Base-by-base conservation (phyloP, 2,329 filamentous ascomycete species). In the Aspergillus udagawae region DNA sequence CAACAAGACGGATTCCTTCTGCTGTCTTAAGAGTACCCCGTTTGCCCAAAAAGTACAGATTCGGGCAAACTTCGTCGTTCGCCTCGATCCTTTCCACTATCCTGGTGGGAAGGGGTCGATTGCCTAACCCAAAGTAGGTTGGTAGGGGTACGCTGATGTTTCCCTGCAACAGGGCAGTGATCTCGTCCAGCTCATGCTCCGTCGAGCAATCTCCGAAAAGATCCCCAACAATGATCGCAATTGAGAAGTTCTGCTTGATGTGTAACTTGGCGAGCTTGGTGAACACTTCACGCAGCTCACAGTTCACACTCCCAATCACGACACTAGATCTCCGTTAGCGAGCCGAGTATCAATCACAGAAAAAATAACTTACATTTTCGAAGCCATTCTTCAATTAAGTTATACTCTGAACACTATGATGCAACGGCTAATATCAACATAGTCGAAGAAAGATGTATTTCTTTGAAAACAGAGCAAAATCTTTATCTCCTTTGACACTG, bases 111-210 rank as follows among this genome's bases (percentile, higher is more conserved):
- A 99, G 80, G n/a, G 87, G 77, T 49, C 81, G 81, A 41, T 80
- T 86, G 64, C 90, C 92, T 59, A 96, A 81, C 2, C 90, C 91
- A 72, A 97, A 99, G 77, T 99, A 99, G 8, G 89, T 95, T 1
- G 92, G 87, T 0, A 97, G 78, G 3, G 92, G 87, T 4, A 97
- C 80, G 23, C 80, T 70, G 53, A 96, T 86, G 10, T 83, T 80
- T n/a, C 91, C 91, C 27, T 83, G 76, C 0, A 97, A 75, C 3
- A 99, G 82, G 9, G 83, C 81, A 10, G 80, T 76, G 4, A 94
- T 75, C 12, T 84, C 80, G 44, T 86, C 80, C 53, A 89, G 82
- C 49, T 86, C 80, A 1, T 70, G 69, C 32, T 74, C 73, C 48
- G 69, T 66, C 4, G 72, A 65, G 25, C 80, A 76, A 47, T 82